Percentiles rank a stretch among this genome's conserved stretches.
These are phyloP conservation scores for Trifolium pratense DNA, from an alignment of 306 rosid genomes.

Conservation along the genomic window DNA sequence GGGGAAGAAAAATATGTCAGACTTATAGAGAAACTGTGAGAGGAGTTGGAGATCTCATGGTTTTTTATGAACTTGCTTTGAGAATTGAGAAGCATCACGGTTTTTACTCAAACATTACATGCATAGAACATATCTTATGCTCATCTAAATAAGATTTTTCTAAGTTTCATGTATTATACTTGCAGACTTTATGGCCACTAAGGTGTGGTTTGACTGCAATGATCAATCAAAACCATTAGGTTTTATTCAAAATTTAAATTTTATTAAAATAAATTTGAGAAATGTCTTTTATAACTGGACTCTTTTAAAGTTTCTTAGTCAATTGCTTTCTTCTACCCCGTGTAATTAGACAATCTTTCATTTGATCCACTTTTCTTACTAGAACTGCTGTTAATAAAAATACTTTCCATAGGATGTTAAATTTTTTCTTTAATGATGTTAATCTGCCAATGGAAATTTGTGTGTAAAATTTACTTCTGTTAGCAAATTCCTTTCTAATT, in stretches of 20 bases:
- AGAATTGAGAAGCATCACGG: constrained; percentile 1
- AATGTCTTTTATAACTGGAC: constrained; percentile 1
- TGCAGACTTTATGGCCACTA: neutral
- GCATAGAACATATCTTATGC: neutral
- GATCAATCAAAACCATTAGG: neutral
- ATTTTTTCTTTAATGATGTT: neutral
- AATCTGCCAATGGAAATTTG: constrained; percentile 23
- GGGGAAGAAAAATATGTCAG: neutral
- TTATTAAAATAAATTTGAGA: neutral
- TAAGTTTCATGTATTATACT: constrained; percentile 13
- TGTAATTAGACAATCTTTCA: constrained; percentile 9
- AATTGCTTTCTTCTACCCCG: constrained; percentile 2
- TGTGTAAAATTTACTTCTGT: neutral
- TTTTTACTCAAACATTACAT: constrained; percentile 7
- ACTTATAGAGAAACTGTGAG: constrained; percentile 23
- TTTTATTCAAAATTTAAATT: constrained; percentile 2
- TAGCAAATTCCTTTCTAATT: neutral
- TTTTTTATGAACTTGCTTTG: constrained; percentile 12
- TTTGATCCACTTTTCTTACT: constrained; percentile 14
- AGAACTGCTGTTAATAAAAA: constrained; percentile 1
- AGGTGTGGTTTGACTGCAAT: neutral
- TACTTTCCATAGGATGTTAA: neutral
- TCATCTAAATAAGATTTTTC: neutral
- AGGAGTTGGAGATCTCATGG: constrained; percentile 20
- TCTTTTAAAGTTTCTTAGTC: neutral